A percentile compares a stretch with the other conserved stretches of the same genome.
Conservation (phyloP, 2,329 filamentous ascomycete species). For the Dothideomycetes sp. region DNA sequence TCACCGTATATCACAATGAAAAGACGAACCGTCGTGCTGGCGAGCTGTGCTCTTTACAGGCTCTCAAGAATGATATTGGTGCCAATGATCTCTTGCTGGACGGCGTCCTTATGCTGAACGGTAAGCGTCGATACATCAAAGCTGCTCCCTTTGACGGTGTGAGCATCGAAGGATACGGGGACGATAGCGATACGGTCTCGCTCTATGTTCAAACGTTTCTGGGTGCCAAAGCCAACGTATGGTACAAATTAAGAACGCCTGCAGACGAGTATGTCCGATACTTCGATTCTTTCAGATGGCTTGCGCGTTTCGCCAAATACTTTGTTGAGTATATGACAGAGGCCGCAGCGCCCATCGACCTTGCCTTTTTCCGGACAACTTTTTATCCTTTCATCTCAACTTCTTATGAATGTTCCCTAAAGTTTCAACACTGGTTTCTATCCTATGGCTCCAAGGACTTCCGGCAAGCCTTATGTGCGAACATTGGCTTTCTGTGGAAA, state of each 20-base stretch:
- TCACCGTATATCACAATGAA: not conserved
- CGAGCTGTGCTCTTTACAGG: slow-evolving; percentile 49
- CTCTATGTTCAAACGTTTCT: slow-evolving; percentile 56
- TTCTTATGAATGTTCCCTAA: slow-evolving; percentile 34
- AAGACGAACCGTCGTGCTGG: slow-evolving; percentile 23
- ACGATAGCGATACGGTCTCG: slow-evolving; percentile 29
- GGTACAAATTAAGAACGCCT: slow-evolving; percentile 54
- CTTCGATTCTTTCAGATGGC: slow-evolving; percentile 57
- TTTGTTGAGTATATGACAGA: slow-evolving; percentile 55
- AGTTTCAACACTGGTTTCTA: slow-evolving; percentile 48
- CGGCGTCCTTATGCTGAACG: slow-evolving; percentile 45
- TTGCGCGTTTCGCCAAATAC: slow-evolving; percentile 62
- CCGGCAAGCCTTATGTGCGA: slow-evolving; percentile 48
- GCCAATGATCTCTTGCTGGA: slow-evolving; percentile 47
- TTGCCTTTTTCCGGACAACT: slow-evolving; percentile 47
- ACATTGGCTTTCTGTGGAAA: slow-evolving; percentile 56
- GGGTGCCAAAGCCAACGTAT: slow-evolving; percentile 38
- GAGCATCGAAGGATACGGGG: slow-evolving; percentile 59
- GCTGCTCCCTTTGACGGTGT: slow-evolving; percentile 48
- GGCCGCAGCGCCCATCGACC: slow-evolving; percentile 31
- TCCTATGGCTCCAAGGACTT: slow-evolving; percentile 50
- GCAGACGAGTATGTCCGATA: slow-evolving; percentile 54
- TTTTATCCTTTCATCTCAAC: slow-evolving; percentile 51
- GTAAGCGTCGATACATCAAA: slow-evolving; percentile 42
- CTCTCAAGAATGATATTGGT: slow-evolving; percentile 36